Percentiles rank a stretch among this genome's conserved stretches.
Evolutionary conservation across 31 red algal species (phyloP).

Genomic region (Asparagopsis taxiformis): DNA sequence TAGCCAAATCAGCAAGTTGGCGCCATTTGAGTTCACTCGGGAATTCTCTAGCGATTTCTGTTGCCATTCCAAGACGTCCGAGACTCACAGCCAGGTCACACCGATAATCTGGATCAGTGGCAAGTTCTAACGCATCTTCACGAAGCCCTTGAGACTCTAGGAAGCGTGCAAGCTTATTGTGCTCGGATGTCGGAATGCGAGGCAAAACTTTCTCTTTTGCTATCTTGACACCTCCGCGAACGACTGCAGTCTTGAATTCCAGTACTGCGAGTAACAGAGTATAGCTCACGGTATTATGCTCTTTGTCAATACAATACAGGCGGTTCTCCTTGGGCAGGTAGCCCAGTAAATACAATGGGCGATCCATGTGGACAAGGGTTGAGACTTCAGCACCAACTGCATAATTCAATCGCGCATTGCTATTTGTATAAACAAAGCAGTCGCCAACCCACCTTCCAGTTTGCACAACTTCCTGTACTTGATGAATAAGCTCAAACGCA

Average conservation of each 20-base stretch:
- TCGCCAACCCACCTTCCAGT: conserved; percentile 94
- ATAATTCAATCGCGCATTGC: conserved; percentile 77
- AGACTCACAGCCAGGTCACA: conserved; percentile 92
- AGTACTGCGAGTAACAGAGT: conserved; percentile 82
- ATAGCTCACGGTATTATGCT: conserved; percentile 80
- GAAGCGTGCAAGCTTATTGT: conserved; percentile 93
- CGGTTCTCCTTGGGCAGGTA: conserved; percentile 92
- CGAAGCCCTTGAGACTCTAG: conserved; percentile 84
- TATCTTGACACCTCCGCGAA: conserved; percentile 70
- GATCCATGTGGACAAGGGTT: conserved; percentile 88
- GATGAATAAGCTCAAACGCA: conserved; percentile 94
- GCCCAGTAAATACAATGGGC: conserved; percentile 91
- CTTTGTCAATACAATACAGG: conserved; percentile 90
- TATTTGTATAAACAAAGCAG: conserved; percentile 97
- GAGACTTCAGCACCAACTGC: conserved; percentile 85
- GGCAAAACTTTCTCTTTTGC: conserved; percentile 70
- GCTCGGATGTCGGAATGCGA: conserved; percentile 80
- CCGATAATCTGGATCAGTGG: conserved; percentile 97
- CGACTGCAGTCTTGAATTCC: conserved; percentile 90
- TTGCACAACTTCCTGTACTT: conserved; percentile 77
- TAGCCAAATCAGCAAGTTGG: conserved; percentile 83
- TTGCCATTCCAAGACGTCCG: conserved; percentile 80
- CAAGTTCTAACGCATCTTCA: conserved; percentile 89
- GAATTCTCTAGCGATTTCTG: conserved; percentile 73
- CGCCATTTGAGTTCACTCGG: conserved; percentile 95